A percentile compares a stretch with the other conserved stretches of the same genome.
Evolutionary conservation across 495 filamentous ascomycete species (phyloP).

Genomic region (Pseudotulostoma volvatum): DNA sequence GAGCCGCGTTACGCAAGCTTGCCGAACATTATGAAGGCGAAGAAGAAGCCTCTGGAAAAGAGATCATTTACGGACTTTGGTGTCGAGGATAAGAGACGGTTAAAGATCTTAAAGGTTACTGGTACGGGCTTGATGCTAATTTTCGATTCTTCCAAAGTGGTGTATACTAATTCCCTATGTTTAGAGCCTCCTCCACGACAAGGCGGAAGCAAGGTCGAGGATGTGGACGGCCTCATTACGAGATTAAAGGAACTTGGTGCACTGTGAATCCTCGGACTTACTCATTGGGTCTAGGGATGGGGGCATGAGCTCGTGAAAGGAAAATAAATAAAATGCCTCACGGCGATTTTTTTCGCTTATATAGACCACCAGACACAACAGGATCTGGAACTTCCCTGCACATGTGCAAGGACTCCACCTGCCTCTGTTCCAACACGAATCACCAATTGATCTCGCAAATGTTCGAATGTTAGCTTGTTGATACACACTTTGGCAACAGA

Average conservation of each 20-base stretch:
- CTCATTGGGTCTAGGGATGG: background rate
- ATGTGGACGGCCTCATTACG: conserved; percentile 80
- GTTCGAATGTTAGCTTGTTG: too few relatives aligned
- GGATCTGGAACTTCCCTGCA: too few relatives aligned
- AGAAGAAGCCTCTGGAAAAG: conserved; percentile 98
- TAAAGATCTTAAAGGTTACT: conserved; percentile 78
- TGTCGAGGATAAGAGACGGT: conserved; percentile 49
- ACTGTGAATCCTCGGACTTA: conserved; percentile 35
- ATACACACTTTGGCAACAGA: too few relatives aligned
- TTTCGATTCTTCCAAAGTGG: conserved; percentile 1
- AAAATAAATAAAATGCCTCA: too few relatives aligned
- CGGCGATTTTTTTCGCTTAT: too few relatives aligned
- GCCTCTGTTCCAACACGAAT: too few relatives aligned
- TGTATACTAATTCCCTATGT: conserved; percentile 14
- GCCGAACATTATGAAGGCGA: conserved; percentile 99
- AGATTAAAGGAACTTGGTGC: conserved; percentile 95
- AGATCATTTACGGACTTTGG: conserved; percentile 69
- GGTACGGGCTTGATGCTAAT: conserved; percentile 33
- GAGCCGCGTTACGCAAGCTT: conserved; percentile 88
- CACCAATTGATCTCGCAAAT: too few relatives aligned
- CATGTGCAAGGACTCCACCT: too few relatives aligned
- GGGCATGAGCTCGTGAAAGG: too few relatives aligned
- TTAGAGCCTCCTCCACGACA: conserved; percentile 74
- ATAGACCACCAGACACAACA: too few relatives aligned
- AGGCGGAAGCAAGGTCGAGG: conserved; percentile 90